These are phyloP conservation scores for sweet orange (Citrus sinensis) DNA, from an alignment of 345 rosid genomes.

Conservation along the genomic window DVS_A1.0 CM039163.1:6585501-6586000, in stretches of 20 bases:
- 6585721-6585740: background rate
- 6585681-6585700: background rate
- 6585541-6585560: background rate
- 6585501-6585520: background rate
- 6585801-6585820: background rate
- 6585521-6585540: background rate
- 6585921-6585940: background rate
- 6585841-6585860: background rate
- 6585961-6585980: background rate
- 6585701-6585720: background rate
- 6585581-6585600: background rate
- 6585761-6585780: background rate
- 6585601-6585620: background rate
- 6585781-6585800: background rate
- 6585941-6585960: background rate
- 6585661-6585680: background rate
- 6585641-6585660: background rate
- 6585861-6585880: background rate
- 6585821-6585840: background rate
- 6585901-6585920: background rate
- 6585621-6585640: background rate
- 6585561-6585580: background rate
- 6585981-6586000: background rate
- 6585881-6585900: background rate
- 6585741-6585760: background rate